Evolutionary conservation across 805 yeast genomes (phyloP).

Genomic region (Zygotorulaspora florentina): DNA sequence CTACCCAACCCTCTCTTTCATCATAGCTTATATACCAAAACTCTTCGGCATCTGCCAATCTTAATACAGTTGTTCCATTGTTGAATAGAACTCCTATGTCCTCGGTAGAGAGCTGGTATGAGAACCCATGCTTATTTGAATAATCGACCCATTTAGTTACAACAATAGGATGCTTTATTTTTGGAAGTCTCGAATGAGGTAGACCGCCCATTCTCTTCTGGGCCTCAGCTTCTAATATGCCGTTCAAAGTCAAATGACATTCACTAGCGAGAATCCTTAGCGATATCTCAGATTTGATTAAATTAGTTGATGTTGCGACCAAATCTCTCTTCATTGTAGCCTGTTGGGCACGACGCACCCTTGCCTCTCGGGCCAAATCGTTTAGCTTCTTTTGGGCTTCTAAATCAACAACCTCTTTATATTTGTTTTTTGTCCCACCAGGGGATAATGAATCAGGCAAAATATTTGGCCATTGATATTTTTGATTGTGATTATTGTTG

Average conservation of each 20-base stretch:
- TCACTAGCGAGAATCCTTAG: slow-evolving; percentile 42
- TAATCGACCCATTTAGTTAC: slow-evolving; percentile 98
- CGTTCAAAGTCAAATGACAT: slow-evolving; percentile 43
- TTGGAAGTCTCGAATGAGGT: slow-evolving; percentile 32
- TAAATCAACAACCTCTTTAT: slow-evolving; percentile 60
- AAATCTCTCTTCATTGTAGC: slow-evolving; percentile 29
- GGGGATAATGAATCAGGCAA: slow-evolving; percentile 91
- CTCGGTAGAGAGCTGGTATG: slow-evolving; percentile 86
- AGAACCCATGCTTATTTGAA: slow-evolving; percentile 90
- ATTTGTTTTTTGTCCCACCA: slow-evolving; percentile 82
- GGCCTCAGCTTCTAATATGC: slow-evolving; percentile 43
- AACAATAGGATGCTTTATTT: slow-evolving; percentile 53
- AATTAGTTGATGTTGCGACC: slow-evolving; percentile 35
- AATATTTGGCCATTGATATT: slow-evolving; percentile 42
- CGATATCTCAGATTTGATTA: slow-evolving; percentile 37
- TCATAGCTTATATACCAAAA: slow-evolving; percentile 60
- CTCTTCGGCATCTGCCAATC: slow-evolving; percentile 58
- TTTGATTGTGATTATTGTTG: slow-evolving; percentile 35
- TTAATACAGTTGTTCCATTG: slow-evolving; percentile 76
- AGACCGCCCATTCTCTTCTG: slow-evolving; percentile 41
- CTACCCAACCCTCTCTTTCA: slow-evolving; percentile 49
- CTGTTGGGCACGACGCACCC: slow-evolving; percentile 35
- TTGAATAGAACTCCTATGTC: slow-evolving; percentile 88
- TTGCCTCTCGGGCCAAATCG: slow-evolving; percentile 35
- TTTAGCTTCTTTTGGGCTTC: slow-evolving; percentile 34